These are phyloP conservation scores for Xylaria sp. DNA, from an alignment of 2,329 filamentous ascomycete genomes.

Conservation along the genomic window DNA sequence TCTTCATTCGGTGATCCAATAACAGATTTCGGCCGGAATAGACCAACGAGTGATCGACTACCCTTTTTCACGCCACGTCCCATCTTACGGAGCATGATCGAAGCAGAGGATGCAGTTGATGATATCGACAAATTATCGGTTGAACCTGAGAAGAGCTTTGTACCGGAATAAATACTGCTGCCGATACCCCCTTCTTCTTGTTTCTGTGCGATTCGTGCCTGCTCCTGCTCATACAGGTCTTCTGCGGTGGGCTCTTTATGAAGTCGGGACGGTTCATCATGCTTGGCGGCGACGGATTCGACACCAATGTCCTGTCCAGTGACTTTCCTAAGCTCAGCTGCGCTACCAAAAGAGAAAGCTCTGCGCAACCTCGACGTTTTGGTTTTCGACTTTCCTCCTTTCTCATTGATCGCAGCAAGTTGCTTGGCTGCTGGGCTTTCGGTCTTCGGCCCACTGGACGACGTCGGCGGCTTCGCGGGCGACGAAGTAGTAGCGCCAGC, in stretches of 20 bases:
- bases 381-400: constrained; percentile 79
- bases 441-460: constrained; percentile 50
- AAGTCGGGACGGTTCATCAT: constrained; percentile 64
- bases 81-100: constrained; percentile 98
- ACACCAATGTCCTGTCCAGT: constrained; percentile 67
- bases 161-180: constrained; percentile 91
- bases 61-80: constrained; percentile 98
- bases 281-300: constrained; percentile 41
- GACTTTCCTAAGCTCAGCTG: constrained; percentile 85
- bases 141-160: constrained; percentile 86
- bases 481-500: constrained; percentile 50
- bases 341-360: constrained; percentile 96
- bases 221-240: constrained; percentile 84
- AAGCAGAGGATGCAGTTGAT: constrained; percentile 88
- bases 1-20: constrained; percentile 82
- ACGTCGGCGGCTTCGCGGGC: constrained; percentile 48
- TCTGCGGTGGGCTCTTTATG: constrained; percentile 72
- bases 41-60: constrained; percentile 86
- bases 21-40: constrained; percentile 94
- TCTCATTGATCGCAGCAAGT: constrained; percentile 86
- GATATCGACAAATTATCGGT: constrained; percentile 95
- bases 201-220: constrained; percentile 88
- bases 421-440: constrained; percentile 83
- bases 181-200: constrained; percentile 94
- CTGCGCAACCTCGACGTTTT: constrained; percentile 88